phyloP scores from a whole-genome alignment of 257 asterid genomes.

The Salvia miltiorrhiza region DNA sequence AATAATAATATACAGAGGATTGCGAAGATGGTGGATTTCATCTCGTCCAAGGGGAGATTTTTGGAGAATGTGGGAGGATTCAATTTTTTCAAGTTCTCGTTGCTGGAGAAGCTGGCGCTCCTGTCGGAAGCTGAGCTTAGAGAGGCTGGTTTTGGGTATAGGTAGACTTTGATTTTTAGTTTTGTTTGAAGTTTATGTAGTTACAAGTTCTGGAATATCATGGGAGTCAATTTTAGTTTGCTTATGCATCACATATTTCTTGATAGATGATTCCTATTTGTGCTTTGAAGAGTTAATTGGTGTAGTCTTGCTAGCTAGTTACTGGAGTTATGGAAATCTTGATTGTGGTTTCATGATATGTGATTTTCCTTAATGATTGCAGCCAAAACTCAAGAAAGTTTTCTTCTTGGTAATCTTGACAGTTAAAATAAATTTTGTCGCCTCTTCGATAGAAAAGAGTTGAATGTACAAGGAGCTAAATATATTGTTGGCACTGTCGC shows the following conservation, averaged over 20 bases:
- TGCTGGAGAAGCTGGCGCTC: slow-evolving; percentile 51
- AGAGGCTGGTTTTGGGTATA: slow-evolving; percentile 94
- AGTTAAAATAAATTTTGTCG: too few relatives aligned
- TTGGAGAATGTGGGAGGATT: slow-evolving; percentile 74
- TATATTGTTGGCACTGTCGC: slow-evolving; percentile 80
- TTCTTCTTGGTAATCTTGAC: too few relatives aligned
- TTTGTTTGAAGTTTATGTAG: slow-evolving; percentile 13
- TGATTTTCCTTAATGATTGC: too few relatives aligned
- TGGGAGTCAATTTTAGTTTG: neutral
- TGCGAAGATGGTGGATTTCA: slow-evolving; percentile 83
- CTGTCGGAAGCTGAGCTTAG: slow-evolving; percentile 74
- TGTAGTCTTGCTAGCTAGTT: too few relatives aligned
- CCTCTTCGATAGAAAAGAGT: too few relatives aligned
- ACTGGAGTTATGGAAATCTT: too few relatives aligned
- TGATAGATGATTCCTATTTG: neutral
- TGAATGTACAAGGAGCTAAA: slow-evolving; percentile 74
- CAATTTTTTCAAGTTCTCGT: slow-evolving; percentile 73
- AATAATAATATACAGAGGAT: slow-evolving; percentile 86
- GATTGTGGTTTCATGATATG: too few relatives aligned
- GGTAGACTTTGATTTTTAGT: slow-evolving; percentile 33
- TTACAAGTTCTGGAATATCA: too few relatives aligned
- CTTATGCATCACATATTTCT: neutral
- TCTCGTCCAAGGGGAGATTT: slow-evolving; percentile 63
- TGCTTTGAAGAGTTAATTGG: neutral
- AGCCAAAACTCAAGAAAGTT: too few relatives aligned